A percentile compares a stretch with the other conserved stretches of the same genome.
phyloP scores from a whole-genome alignment of 768 basidiomycete species.

The Gymnopilus dilepis region DNA sequence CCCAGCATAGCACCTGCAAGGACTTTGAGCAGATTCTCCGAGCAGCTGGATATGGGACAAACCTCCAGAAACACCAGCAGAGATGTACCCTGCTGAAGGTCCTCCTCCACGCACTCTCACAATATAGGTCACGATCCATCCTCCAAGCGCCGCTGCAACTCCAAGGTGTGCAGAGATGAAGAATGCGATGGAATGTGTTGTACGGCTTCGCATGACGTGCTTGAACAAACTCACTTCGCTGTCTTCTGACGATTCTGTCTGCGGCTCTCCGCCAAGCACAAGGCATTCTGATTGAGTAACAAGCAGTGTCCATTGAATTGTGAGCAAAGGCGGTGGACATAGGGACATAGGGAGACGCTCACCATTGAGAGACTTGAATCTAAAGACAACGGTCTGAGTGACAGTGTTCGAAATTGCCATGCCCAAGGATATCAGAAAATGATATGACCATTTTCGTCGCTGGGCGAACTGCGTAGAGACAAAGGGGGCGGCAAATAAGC shows the following conservation, averaged over 20 bases:
- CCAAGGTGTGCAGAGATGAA: conserved; percentile 73
- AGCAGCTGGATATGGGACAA: conserved; percentile 8
- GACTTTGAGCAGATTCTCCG: background rate
- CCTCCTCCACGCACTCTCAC: conserved; percentile 42
- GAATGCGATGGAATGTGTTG: conserved; percentile 65
- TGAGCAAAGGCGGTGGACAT: background rate
- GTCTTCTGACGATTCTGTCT: conserved; percentile 37
- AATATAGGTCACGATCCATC: conserved; percentile 75
- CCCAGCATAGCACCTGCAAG: conserved; percentile 61
- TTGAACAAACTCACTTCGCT: conserved; percentile 44
- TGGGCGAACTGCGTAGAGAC: conserved; percentile 83
- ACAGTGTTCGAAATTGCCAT: conserved; percentile 61
- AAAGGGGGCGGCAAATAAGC: conserved; percentile 72
- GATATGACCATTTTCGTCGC: conserved; percentile 71
- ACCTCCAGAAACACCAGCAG: conserved; percentile 60
- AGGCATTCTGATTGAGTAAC: conserved; percentile 52
- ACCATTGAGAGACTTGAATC: conserved; percentile 76
- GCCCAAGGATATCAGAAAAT: conserved; percentile 74
- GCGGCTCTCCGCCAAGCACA: conserved; percentile 52
- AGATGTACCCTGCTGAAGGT: conserved; percentile 54
- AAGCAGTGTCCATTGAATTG: no score
- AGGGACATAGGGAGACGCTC: conserved; percentile 26
- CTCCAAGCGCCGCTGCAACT: conserved; percentile 64
- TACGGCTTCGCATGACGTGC: conserved; percentile 55
- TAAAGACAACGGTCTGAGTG: conserved; percentile 62